Evolutionary conservation across 805 yeast species (phyloP), one percentile per base, ranked within the genome.

Genomic region (Hemisphaericaspora nanyangensis): DNA sequence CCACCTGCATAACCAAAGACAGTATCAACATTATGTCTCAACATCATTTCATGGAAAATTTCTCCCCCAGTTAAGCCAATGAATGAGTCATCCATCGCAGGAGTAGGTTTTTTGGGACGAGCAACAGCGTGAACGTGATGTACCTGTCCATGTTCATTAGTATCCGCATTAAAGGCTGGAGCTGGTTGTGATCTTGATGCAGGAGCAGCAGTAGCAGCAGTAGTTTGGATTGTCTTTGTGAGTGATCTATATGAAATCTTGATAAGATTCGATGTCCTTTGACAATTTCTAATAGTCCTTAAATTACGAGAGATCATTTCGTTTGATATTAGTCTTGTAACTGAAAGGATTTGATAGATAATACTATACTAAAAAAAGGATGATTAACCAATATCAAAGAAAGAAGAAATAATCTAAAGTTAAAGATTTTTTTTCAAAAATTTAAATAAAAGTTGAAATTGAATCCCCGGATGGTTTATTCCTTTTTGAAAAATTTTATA

Each of bases 1-100:
- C 99, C 99, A 56, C 99, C 99, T 39, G 99, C 95, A 70, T 93
- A 93, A 31, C 99, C 99, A 61, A 91, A 93, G 34, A 93, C 79
- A 43, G 96, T 88, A 63, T 93, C 97, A 42, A 93, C 99, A 39
- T 86, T 78, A 61, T 93, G 96, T 61, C 97, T 80, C 46, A 80
- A 73, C 98, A 93, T 93, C 98, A 93, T 93, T 65, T 91, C 98
- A 63, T 91, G 97, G 72, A 93, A 93, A 46, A 93, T 90, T 68
- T 93, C 93, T 52, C 99, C 99, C 48, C 99, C 99, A n/a, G 96
- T 83, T 52, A 89, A 76, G 13, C 99, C 99, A 39, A 93, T 89
- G 55, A 91, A 81, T 5, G 96, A 85, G 54, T 84, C 90, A 55
- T 85, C 95, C 82, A 82, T 76, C 17, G 50, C 39, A 30, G 44